Percentiles rank a stretch among this genome's conserved stretches.
These are phyloP conservation scores for Nymphaea thermarum DNA, from an alignment of 164 flowering plant species.

Conservation along the genomic window DNA sequence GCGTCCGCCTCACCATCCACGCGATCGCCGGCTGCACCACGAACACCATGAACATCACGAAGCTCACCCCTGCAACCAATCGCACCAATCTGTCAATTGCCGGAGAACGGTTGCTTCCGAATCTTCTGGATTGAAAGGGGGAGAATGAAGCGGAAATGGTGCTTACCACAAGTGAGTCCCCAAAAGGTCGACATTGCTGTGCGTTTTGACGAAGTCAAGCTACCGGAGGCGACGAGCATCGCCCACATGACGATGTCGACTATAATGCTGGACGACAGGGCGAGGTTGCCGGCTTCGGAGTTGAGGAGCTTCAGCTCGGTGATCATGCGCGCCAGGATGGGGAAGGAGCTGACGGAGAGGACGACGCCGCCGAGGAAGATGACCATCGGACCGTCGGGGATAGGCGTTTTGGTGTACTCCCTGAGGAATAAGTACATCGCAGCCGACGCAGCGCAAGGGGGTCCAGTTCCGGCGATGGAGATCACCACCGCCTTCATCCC, in stretches of 20 bases:
- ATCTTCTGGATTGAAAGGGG: too few relatives aligned
- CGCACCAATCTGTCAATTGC: not conserved
- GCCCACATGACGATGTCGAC: not conserved
- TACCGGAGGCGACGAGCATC: not conserved
- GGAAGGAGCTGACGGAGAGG: constrained; percentile 8
- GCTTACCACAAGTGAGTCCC: not conserved
- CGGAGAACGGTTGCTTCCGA: not conserved
- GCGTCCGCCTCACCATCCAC: constrained; percentile 20
- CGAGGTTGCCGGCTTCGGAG: constrained; percentile 9
- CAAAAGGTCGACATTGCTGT: not conserved
- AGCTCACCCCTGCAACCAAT: constrained; percentile 2
- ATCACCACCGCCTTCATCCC: constrained; percentile 15
- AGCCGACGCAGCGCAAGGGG: constrained; percentile 19
- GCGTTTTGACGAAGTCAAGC: not conserved
- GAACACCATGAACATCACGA: constrained; percentile 14
- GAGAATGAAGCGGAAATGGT: not conserved
- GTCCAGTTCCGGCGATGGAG: constrained; percentile 19
- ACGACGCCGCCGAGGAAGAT: constrained; percentile 24
- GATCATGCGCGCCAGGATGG: constrained; percentile 13
- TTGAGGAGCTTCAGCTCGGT: constrained; percentile 14
- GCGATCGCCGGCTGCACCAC: constrained; percentile 19
- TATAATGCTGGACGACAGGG: constrained; percentile 4
- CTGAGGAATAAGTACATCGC: constrained; percentile 9
- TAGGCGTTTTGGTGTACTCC: not conserved
- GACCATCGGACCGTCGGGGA: constrained; percentile 3